A percentile compares a stretch with the other conserved stretches of the same genome.
phyloP scores from a whole-genome alignment of 192 early-diverging fungal genomes.

The Backusella liffmaniae region DNA sequence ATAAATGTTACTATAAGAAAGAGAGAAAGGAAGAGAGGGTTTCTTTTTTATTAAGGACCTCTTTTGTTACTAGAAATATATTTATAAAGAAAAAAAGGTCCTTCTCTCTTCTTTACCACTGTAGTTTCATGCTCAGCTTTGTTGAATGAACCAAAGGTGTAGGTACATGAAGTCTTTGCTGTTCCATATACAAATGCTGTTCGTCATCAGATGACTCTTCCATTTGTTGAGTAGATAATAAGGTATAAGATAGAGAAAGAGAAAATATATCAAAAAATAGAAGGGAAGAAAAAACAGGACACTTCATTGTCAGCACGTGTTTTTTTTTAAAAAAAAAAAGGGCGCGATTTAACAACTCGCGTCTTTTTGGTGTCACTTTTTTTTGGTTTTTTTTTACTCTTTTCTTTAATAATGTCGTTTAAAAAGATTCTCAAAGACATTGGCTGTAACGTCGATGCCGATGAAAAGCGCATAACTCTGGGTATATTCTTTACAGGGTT shows the following conservation, averaged over 20 bases:
- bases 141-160: slow-evolving; percentile 52
- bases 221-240: background rate
- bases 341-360: background rate
- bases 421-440: background rate
- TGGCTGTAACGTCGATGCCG: background rate
- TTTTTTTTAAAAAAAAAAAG: background rate
- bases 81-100: background rate
- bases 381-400: background rate
- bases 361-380: background rate
- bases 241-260: too few relatives aligned
- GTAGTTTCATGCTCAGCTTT: slow-evolving; percentile 34
- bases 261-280: background rate
- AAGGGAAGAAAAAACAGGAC: background rate
- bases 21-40: background rate
- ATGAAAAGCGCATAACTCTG: background rate
- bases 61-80: background rate
- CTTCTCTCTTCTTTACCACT: slow-evolving; percentile 22
- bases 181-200: background rate
- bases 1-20: slow-evolving; percentile 57
- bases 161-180: slow-evolving; percentile 38
- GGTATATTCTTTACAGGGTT: background rate
- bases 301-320: background rate
- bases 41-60: background rate
- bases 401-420: background rate
- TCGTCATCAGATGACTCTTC: slow-evolving; percentile 32